Base-by-base conservation (phyloP, 1,139 yeast genomes). In the Candida tetrigidarum region DNA sequence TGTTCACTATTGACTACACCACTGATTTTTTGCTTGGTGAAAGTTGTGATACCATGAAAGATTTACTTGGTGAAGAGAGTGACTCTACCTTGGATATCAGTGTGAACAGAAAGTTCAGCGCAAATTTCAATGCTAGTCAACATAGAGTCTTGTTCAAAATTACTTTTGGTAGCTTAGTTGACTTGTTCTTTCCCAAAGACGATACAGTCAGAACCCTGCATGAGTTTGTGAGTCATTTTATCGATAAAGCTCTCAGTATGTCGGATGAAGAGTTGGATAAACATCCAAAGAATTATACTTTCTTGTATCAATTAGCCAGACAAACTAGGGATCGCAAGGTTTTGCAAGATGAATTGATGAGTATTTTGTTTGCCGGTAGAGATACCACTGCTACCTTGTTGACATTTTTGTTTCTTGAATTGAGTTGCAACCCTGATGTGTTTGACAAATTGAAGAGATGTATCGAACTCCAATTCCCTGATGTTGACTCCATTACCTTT, bases 21-120 rank as follows among this genome's bases (percentile, higher is more conserved):
- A 68, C 75, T 9, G 74, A 69, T 46, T 69, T 69, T 44, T 61
- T 70, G 45, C 67, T 71, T 50, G 75, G 74, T 9, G 64, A 65
- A 41, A 62, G 71, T 4, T 60, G 66, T 12, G 59, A 52, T 46
- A 57, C 65, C 5, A 60, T 69, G 42, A 54, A 55, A 45, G 73
- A 67, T 48, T 62, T 52, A 2, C 28, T 45, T 9, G 51, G 44
- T 1, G 46, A 47, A 36, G 33, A 40, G 11, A 22, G 41, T 2
- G 10, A 9, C 11, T 39, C 41, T 5, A 38, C 46, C 2, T 39
- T 46, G 14, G 41, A 42, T 22, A 11, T 22, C 27, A 5, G 28
- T 37, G 28, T 44, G 37, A 33, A 33, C n/a, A 20, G 41, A 48
- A 27, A 59, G 58, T 44, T 52, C 59, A 10, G 33, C 41, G 3